Evolutionary conservation across 805 yeast genomes (phyloP).

Genomic region (Myxozyma udenii): DNA sequence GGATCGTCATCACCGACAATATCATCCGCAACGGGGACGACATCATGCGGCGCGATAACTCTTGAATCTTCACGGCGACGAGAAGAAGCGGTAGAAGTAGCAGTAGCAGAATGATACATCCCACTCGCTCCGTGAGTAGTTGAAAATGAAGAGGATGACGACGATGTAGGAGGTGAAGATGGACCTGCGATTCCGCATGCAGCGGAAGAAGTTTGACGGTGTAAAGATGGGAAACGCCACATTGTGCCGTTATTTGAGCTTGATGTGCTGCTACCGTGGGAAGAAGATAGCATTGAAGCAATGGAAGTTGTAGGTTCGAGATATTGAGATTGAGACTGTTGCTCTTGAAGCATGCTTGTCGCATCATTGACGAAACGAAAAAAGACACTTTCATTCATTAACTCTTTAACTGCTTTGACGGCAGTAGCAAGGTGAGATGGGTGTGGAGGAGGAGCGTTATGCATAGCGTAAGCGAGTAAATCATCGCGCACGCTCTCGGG

Average conservation of each 20-base stretch:
- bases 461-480: slow-evolving; percentile 15
- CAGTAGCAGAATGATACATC: too few species aligned
- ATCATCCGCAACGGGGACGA: not conserved
- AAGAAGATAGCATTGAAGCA: not conserved
- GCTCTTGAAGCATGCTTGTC: not conserved
- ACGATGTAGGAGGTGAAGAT: not conserved
- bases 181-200: not conserved
- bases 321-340: too few species aligned
- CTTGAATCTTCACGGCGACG: not conserved
- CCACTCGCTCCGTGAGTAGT: too few species aligned
- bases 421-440: slow-evolving; percentile 30
- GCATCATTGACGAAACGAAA: slow-evolving; percentile 31
- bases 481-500: slow-evolving; percentile 34
- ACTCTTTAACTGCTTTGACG: slow-evolving; percentile 30
- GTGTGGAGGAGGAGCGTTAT: slow-evolving; percentile 22
- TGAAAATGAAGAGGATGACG: not conserved
- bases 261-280: not conserved
- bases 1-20: not conserved
- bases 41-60: not conserved
- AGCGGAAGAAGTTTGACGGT: not conserved
- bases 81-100: not conserved
- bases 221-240: not conserved
- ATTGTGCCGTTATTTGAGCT: not conserved
- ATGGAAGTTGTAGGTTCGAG: not conserved
- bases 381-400: slow-evolving; percentile 36